These are phyloP conservation scores for Amesomyces nigricolor DNA, from an alignment of 2,329 filamentous ascomycete genomes.

Conservation along the genomic window DNA sequence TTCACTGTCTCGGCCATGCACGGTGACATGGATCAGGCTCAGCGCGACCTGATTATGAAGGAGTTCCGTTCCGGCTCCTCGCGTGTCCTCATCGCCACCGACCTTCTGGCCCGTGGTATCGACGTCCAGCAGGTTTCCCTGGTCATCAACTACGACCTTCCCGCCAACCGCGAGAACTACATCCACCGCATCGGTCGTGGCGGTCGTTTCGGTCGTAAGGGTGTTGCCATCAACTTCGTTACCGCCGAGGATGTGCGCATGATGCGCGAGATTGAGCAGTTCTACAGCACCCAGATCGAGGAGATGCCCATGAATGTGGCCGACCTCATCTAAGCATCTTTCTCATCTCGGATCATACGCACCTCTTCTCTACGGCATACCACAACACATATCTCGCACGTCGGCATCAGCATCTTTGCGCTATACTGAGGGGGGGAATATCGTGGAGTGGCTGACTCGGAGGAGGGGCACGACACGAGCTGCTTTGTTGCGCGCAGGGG, in stretches of 20 bases:
- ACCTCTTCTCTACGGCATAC: conserved; percentile 24
- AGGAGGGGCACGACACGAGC: conserved; percentile 17
- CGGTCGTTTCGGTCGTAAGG: conserved; percentile 99
- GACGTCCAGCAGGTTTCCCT: conserved; percentile 99
- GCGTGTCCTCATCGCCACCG: conserved; percentile 96
- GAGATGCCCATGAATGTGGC: conserved; percentile 98
- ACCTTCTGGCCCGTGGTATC: conserved; percentile 97
- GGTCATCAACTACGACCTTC: conserved; percentile 99
- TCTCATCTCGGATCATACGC: conserved; percentile 13
- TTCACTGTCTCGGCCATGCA: conserved; percentile 99
- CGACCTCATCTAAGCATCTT: conserved; percentile 57
- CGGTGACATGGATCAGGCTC: conserved; percentile 96
- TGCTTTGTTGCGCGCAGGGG: conserved; percentile 17
- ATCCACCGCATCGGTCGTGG: conserved; percentile 99
- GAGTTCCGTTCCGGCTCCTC: conserved; percentile 99
- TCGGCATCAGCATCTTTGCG: conserved; percentile 21
- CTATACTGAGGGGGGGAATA: conserved; percentile 20
- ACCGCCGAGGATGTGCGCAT: conserved; percentile 98
- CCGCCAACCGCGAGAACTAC: conserved; percentile 99
- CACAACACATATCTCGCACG: conserved; percentile 18
- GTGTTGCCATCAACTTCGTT: conserved; percentile 99
- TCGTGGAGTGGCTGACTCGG: conserved; percentile 21
- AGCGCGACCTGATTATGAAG: conserved; percentile 99
- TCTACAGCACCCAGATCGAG: conserved; percentile 99
- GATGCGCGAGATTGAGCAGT: conserved; percentile 99